Percentiles rank a stretch among this genome's conserved stretches.
These are phyloP conservation scores for Jamesozyma rosinii DNA, from an alignment of 805 yeast genomes.

Conservation along the genomic window DNA sequence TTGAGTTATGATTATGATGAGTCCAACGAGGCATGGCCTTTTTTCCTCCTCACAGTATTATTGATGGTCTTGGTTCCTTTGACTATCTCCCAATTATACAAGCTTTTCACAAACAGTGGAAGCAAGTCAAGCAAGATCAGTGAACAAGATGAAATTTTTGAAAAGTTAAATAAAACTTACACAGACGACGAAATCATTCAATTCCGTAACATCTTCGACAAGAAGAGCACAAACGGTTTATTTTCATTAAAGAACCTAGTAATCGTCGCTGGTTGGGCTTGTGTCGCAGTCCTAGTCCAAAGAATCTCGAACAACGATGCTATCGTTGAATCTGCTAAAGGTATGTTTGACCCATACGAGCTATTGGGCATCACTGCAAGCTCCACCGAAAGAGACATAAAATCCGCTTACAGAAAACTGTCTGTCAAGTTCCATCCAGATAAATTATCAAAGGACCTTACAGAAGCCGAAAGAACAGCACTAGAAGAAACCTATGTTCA, in stretches of 20 bases:
- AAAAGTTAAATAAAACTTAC: slow-evolving; percentile 15
- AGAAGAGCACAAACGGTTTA: slow-evolving; percentile 14
- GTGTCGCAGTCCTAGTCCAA: slow-evolving; percentile 37
- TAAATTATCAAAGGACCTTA: slow-evolving; percentile 57
- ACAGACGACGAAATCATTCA: slow-evolving; percentile 14
- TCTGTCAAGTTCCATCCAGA: slow-evolving; percentile 91
- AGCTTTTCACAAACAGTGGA: slow-evolving; percentile 17
- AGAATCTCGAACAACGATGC: slow-evolving; percentile 36
- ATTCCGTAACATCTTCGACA: slow-evolving; percentile 17
- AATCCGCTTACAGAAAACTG: slow-evolving; percentile 73
- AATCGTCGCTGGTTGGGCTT: slow-evolving; percentile 51
- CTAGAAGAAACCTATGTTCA: slow-evolving; percentile 71
- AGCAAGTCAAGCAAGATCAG: background rate
- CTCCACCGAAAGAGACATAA: slow-evolving; percentile 69
- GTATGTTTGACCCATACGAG: slow-evolving; percentile 80
- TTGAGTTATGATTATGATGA: slow-evolving; percentile 58
- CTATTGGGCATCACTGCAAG: slow-evolving; percentile 63
- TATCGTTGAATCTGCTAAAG: slow-evolving; percentile 35
- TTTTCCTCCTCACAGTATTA: slow-evolving; percentile 65
- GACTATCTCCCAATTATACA: slow-evolving; percentile 34
- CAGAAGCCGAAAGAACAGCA: slow-evolving; percentile 44
- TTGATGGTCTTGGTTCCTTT: slow-evolving; percentile 61
- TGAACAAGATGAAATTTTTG: background rate
- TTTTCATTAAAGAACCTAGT: slow-evolving; percentile 9
- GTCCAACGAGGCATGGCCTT: slow-evolving; percentile 88